Percentiles rank a stretch among this genome's conserved stretches.
These are phyloP conservation scores for Cydonia oblonga DNA, from an alignment of 331 rosid genomes.

Conservation along the genomic window DNA sequence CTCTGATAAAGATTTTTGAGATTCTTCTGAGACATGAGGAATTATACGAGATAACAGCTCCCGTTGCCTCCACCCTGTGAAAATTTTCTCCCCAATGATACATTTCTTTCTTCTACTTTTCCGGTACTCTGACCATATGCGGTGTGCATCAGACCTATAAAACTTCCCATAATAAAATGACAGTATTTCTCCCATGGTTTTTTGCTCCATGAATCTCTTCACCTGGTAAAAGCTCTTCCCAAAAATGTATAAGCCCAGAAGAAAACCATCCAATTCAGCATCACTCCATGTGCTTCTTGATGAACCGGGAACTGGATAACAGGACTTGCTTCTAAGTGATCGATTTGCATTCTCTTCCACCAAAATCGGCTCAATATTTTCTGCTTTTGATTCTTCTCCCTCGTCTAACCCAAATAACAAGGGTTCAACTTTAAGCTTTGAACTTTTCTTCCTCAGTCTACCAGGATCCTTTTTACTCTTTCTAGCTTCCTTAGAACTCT, in stretches of 20 bases:
- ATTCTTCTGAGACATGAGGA: conserved; percentile 40
- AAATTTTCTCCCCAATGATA: conserved; percentile 44
- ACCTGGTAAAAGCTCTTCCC: conserved; percentile 59
- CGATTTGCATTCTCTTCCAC: conserved; percentile 11
- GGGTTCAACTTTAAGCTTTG: conserved; percentile 5
- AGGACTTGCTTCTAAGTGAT: conserved; percentile 9
- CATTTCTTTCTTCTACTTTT: conserved; percentile 49
- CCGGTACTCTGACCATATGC: conserved; percentile 62
- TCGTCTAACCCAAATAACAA: conserved; percentile 5
- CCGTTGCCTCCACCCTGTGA: conserved; percentile 56
- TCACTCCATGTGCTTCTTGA: conserved; percentile 44
- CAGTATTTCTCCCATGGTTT: conserved; percentile 45
- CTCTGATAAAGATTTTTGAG: conserved; percentile 38
- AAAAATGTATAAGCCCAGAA: conserved; percentile 62
- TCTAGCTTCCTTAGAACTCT: conserved; percentile 13
- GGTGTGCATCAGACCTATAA: conserved; percentile 44
- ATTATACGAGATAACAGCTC: conserved; percentile 56
- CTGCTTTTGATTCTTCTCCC: conserved; percentile 8
- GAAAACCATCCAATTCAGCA: conserved; percentile 46
- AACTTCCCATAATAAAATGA: conserved; percentile 70
- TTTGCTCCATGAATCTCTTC: conserved; percentile 44
- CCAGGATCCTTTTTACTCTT: conserved; percentile 15
- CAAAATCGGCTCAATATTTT: conserved; percentile 8
- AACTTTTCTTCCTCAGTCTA: conserved; percentile 17
- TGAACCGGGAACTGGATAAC: conserved; percentile 26